These are phyloP conservation scores for Cucumis sativus DNA, from an alignment of 306 rosid species.

Conservation along the genomic window Cucumber_9930_V3 NC_026656.2:17415001-17415500, in stretches of 20 bases:
- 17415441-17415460: conserved; percentile 60
- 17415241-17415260: neutral
- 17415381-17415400: conserved; percentile 36
- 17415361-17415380: conserved; percentile 82
- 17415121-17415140: conserved; percentile 50
- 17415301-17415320: conserved; percentile 88
- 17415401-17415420: conserved; percentile 77
- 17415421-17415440: conserved; percentile 66
- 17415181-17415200: neutral
- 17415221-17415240: neutral
- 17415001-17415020: neutral
- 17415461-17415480: conserved; percentile 3
- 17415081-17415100: conserved; percentile 87
- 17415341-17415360: conserved; percentile 87
- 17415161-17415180: neutral
- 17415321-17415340: conserved; percentile 87
- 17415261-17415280: neutral
- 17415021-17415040: neutral
- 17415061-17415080: conserved; percentile 64
- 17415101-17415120: conserved; percentile 83
- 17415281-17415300: conserved; percentile 30
- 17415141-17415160: conserved; percentile 89
- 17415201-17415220: neutral
- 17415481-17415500: conserved; percentile 13
- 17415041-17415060: neutral